phyloP scores from a whole-genome alignment of 306 rosid genomes.

The Rosa multiflora region DNA sequence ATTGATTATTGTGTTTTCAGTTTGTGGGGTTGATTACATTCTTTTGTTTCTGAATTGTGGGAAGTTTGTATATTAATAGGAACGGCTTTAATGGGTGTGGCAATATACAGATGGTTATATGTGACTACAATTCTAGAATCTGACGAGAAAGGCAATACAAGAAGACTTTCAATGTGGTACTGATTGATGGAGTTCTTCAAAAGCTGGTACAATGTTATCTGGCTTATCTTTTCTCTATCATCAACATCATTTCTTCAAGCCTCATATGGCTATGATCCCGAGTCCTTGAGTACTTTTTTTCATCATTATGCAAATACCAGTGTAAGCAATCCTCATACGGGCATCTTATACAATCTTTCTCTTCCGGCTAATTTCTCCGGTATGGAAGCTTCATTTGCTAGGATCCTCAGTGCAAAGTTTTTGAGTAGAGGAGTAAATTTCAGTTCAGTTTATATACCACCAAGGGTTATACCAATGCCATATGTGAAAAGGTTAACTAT shows the following conservation, averaged over 20 bases:
- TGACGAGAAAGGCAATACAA: constrained; percentile 25
- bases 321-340: constrained; percentile 44
- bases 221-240: constrained; percentile 36
- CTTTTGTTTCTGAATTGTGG: constrained; percentile 23
- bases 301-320: constrained; percentile 37
- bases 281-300: constrained; percentile 45
- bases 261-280: constrained; percentile 27
- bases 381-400: constrained; percentile 47
- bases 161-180: constrained; percentile 31
- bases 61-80: constrained; percentile 15
- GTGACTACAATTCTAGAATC: constrained; percentile 28
- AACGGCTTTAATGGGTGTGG: constrained; percentile 40
- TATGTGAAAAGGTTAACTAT: constrained; percentile 47
- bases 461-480: constrained; percentile 46
- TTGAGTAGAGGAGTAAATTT: constrained; percentile 54
- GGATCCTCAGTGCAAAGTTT: constrained; percentile 49
- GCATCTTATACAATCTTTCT: constrained; percentile 47
- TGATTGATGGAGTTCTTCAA: constrained; percentile 46
- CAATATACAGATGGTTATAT: constrained; percentile 27
- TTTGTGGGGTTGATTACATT: constrained; percentile 1
- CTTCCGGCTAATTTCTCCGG: constrained; percentile 76
- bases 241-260: constrained; percentile 26
- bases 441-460: constrained; percentile 54
- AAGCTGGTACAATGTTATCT: constrained; percentile 38
- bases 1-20: not conserved